Conservation (phyloP, 2,329 filamentous ascomycete species). For the Botrytis tulipae region DNA sequence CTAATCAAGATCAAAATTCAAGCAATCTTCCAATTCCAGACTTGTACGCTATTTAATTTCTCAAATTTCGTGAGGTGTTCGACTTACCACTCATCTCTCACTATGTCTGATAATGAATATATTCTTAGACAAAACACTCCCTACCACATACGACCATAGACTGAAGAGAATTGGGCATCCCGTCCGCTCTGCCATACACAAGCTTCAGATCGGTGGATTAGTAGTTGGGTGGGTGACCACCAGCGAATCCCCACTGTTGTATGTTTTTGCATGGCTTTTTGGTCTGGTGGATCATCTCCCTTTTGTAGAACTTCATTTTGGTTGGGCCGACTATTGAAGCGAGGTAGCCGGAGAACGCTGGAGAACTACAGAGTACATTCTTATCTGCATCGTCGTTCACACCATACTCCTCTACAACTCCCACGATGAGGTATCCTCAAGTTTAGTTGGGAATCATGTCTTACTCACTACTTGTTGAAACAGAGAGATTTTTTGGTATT, state of each 20-base stretch:
- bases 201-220: conserved; percentile 13
- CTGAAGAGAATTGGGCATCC: conserved; percentile 13
- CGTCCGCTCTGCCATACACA: conserved; percentile 16
- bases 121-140: fast-evolving
- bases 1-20: not conserved
- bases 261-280: not conserved
- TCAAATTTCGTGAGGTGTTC: not conserved
- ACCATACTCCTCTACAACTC: not conserved
- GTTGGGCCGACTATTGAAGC: not conserved
- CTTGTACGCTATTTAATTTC: not conserved
- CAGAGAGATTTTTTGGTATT: not conserved
- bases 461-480: not conserved
- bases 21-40: not conserved
- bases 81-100: not conserved
- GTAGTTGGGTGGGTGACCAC: conserved; percentile 8
- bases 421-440: not conserved
- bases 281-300: not conserved
- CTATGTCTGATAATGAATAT: not conserved
- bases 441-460: not conserved
- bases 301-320: not conserved
- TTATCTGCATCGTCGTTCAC: not conserved
- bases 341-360: not conserved
- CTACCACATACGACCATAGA: not conserved
- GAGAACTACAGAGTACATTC: not conserved
- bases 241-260: conserved; percentile 9